Evolutionary conservation across 345 rosid genomes (phyloP).

Genomic region (Eucalyptus marginata): DNA sequence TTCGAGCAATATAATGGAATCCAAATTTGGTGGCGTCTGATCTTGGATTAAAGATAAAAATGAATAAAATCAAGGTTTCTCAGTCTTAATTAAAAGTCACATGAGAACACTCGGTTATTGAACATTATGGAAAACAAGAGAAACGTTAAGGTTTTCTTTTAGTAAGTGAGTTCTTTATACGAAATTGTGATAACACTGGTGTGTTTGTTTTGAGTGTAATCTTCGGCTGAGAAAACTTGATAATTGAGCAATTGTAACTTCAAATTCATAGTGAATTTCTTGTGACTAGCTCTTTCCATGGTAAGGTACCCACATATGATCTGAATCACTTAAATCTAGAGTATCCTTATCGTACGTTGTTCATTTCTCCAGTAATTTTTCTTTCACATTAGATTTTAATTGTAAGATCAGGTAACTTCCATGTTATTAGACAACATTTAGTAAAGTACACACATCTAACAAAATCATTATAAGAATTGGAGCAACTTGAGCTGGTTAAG

Average conservation of each 20-base stretch:
- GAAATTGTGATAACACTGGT: background rate
- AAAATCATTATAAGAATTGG: background rate
- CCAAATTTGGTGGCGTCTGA: background rate
- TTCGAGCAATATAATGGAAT: background rate
- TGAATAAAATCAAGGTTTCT: background rate
- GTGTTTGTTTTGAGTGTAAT: background rate
- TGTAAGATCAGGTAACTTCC: background rate
- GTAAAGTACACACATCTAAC: background rate
- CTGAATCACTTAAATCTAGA: background rate
- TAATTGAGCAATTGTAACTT: background rate
- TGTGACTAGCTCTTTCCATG: background rate
- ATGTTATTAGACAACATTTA: background rate
- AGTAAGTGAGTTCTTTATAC: background rate
- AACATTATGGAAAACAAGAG: background rate
- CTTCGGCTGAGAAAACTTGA: background rate
- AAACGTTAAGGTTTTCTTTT: background rate
- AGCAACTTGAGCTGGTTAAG: background rate
- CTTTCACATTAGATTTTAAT: background rate
- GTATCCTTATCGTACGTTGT: background rate
- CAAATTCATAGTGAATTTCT: background rate
- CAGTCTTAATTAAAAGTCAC: background rate
- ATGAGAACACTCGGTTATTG: background rate
- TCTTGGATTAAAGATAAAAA: background rate
- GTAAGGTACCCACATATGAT: background rate
- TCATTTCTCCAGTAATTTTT: background rate